phyloP scores from a whole-genome alignment of 2,329 filamentous ascomycete species.

The Colletotrichum sp. region DNA sequence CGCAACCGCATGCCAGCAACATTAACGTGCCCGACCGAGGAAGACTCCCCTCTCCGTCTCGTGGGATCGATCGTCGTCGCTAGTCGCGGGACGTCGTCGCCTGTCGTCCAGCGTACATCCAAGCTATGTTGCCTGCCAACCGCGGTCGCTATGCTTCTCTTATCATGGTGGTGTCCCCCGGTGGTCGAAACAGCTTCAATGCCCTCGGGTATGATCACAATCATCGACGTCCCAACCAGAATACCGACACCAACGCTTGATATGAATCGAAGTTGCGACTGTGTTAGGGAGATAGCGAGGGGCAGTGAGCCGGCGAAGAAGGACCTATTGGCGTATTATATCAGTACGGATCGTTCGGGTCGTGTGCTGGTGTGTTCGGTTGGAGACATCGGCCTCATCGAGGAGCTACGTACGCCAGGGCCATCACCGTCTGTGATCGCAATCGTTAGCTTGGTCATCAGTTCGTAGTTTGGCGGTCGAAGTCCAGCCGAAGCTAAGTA shows the following conservation, averaged over 20 bases:
- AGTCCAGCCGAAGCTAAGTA: constrained; percentile 6
- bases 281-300: constrained; percentile 85
- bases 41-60: neutral
- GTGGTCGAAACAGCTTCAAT: constrained; percentile 84
- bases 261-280: constrained; percentile 85
- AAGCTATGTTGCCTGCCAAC: neutral
- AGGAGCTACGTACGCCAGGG: constrained; percentile 54
- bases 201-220: constrained; percentile 97
- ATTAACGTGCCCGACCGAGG: neutral
- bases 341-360: constrained; percentile 10
- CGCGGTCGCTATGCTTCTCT: neutral
- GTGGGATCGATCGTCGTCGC: neutral
- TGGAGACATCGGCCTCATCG: constrained; percentile 22
- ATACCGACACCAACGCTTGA: constrained; percentile 94
- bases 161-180: constrained; percentile 30
- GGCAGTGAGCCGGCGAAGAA: constrained; percentile 93
- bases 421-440: constrained; percentile 57
- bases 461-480: neutral
- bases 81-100: neutral
- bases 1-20: neutral
- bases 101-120: constrained; percentile 1
- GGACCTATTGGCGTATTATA: constrained; percentile 62
- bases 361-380: neutral
- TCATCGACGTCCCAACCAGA: constrained; percentile 90
- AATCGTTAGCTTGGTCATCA: constrained; percentile 1